A percentile compares a stretch with the other conserved stretches of the same genome.
Conservation (phyloP, 1,284 basidiomycete species). For the Leccinum angustisporum region DNA sequence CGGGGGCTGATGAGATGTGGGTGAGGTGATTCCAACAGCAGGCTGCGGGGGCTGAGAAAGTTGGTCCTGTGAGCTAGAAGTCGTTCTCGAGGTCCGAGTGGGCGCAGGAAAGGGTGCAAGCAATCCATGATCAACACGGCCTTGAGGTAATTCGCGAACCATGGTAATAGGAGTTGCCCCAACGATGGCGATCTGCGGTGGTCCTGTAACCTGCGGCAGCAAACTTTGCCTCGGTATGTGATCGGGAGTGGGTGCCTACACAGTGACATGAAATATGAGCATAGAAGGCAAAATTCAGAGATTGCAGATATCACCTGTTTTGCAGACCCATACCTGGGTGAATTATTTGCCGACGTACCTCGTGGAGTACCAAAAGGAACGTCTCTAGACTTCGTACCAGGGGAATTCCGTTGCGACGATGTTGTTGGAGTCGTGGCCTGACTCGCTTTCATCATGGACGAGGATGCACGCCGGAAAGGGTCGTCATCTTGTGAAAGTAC, state of each 20-base stretch:
- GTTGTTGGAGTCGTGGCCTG: conserved; percentile 26
- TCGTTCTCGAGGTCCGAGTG: conserved; percentile 25
- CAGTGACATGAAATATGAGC: conserved; percentile 9
- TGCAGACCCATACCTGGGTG: conserved; percentile 20
- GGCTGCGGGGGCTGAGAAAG: conserved; percentile 16
- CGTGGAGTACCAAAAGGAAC: conserved; percentile 22
- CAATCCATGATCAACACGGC: conserved; percentile 23
- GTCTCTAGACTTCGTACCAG: conserved; percentile 18
- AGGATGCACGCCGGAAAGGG: conserved; percentile 25
- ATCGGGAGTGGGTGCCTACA: conserved; percentile 26
- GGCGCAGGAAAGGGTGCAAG: conserved; percentile 33
- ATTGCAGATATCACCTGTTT: conserved; percentile 28
- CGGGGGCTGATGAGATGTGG: conserved; percentile 21
- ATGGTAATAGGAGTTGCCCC: conserved; percentile 28
- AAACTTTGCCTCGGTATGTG: conserved; percentile 12
- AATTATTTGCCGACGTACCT: conserved; percentile 21
- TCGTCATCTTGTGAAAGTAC: conserved; percentile 33
- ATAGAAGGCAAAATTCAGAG: neutral
- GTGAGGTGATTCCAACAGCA: conserved; percentile 6
- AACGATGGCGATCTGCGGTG: conserved; percentile 34
- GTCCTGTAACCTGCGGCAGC: conserved; percentile 15
- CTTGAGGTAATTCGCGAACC: conserved; percentile 24
- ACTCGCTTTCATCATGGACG: conserved; percentile 32
- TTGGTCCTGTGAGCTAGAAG: conserved; percentile 25
- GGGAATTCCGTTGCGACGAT: conserved; percentile 30